These are phyloP conservation scores for Thalassiosira profunda DNA, from an alignment of 108 stramenopile species.

Conservation along the genomic window DNA sequence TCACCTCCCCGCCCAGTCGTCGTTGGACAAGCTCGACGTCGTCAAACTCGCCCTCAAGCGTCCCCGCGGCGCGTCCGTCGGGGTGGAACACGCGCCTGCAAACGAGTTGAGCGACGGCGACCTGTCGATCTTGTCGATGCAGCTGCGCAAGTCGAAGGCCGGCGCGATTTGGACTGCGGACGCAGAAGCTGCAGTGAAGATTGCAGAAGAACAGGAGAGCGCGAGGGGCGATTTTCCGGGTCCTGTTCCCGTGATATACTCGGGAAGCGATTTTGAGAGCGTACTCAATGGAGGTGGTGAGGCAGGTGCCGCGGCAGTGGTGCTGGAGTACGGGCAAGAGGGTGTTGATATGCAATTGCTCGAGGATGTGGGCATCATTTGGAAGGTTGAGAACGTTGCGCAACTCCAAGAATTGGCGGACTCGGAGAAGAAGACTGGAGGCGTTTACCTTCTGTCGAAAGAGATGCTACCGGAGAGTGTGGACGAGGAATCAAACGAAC, in stretches of 20 bases:
- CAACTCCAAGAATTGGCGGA: slow-evolving; percentile 39
- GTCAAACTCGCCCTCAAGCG: slow-evolving; percentile 14
- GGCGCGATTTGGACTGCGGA: slow-evolving; percentile 42
- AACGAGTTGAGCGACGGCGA: slow-evolving; percentile 4
- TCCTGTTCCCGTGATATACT: slow-evolving; percentile 72
- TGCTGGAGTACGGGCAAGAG: slow-evolving; percentile 3
- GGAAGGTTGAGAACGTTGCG: slow-evolving; percentile 38
- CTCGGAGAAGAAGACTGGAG: slow-evolving; percentile 12
- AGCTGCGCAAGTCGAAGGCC: slow-evolving; percentile 58
- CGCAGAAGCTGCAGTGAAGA: slow-evolving; percentile 13
- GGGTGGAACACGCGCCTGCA: slow-evolving; percentile 41
- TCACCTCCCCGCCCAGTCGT: slow-evolving; percentile 8
- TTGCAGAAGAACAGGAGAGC: slow-evolving; percentile 60
- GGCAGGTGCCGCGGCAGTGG: slow-evolving; percentile 44
- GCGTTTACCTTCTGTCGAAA: slow-evolving; percentile 42
- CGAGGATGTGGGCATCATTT: slow-evolving; percentile 50
- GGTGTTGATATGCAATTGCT: not conserved
- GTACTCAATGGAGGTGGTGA: slow-evolving; percentile 18
- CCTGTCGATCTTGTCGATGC: slow-evolving; percentile 58
- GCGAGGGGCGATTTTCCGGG: slow-evolving; percentile 80
- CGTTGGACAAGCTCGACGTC: slow-evolving; percentile 13
- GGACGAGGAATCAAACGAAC: slow-evolving; percentile 1
- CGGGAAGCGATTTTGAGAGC: not conserved
- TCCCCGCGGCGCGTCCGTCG: slow-evolving; percentile 31
- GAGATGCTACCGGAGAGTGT: slow-evolving; percentile 1